These are phyloP conservation scores for Podospora pseudoanserina DNA, from an alignment of 495 filamentous ascomycete genomes.

Conservation along the genomic window DNA sequence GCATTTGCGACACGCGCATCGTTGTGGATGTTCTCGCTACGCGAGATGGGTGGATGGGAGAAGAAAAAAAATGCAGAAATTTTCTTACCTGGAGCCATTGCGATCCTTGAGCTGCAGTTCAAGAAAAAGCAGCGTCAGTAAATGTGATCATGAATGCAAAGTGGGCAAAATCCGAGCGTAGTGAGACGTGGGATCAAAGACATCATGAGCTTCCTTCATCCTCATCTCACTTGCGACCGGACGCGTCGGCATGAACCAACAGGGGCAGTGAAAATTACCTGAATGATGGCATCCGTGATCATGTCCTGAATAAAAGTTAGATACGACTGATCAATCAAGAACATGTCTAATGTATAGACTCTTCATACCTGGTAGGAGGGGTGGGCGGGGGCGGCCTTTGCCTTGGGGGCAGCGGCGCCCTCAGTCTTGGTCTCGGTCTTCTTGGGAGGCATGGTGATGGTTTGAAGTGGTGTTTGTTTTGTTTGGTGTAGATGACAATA, in stretches of 20 bases:
- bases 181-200: constrained; percentile 17
- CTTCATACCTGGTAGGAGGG: constrained; percentile 56
- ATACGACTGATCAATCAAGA: constrained; percentile 20
- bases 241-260: constrained; percentile 26
- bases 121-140: constrained; percentile 43
- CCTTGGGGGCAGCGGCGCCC: constrained; percentile 48
- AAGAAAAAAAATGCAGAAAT: constrained; percentile 3
- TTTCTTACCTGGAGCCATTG: constrained; percentile 59
- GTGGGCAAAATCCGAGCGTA: background rate
- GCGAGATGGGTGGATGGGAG: constrained; percentile 1
- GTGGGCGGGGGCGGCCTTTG: constrained; percentile 50
- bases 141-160: constrained; percentile 22
- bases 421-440: constrained; percentile 46
- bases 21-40: background rate
- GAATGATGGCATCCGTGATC: constrained; percentile 65
- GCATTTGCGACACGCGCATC: constrained; percentile 12
- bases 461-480: constrained; percentile 12
- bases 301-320: constrained; percentile 55
- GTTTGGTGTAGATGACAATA: constrained; percentile 6
- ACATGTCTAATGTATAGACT: constrained; percentile 6
- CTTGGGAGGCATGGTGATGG: constrained; percentile 61
- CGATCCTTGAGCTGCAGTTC: constrained; percentile 59
- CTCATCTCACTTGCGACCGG: constrained; percentile 23
- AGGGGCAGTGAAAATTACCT: constrained; percentile 51
- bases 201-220: constrained; percentile 19